These are phyloP conservation scores for Leccinum subspadiceum DNA, from an alignment of 1,284 basidiomycete species.

Conservation along the genomic window DNA sequence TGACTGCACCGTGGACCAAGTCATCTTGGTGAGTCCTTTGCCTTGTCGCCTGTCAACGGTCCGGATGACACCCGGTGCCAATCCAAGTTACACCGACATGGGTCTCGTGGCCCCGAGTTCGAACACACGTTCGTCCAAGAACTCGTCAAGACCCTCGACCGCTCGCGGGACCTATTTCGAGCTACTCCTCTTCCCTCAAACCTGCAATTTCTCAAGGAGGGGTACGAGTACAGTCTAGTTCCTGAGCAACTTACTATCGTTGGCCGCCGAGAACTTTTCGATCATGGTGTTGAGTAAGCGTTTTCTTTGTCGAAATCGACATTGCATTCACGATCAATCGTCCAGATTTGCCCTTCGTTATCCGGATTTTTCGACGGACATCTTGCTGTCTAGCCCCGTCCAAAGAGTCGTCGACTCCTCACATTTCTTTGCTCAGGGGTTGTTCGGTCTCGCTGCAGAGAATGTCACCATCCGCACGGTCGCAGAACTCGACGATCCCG, in stretches of 20 bases:
- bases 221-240: constrained; percentile 39
- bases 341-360: constrained; percentile 22
- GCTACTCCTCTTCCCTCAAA: constrained; percentile 33
- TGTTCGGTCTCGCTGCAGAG: constrained; percentile 36
- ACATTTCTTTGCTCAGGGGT: constrained; percentile 45
- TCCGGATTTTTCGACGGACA: constrained; percentile 30
- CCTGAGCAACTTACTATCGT: constrained; percentile 42
- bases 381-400: constrained; percentile 42
- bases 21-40: constrained; percentile 36
- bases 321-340: background rate
- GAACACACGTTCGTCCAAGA: constrained; percentile 37
- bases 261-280: constrained; percentile 42
- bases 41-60: background rate
- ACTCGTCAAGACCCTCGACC: constrained; percentile 37
- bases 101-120: constrained; percentile 37
- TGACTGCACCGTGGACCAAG: constrained; percentile 45
- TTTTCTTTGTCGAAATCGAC: background rate
- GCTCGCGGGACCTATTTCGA: constrained; percentile 30
- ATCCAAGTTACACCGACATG: constrained; percentile 41
- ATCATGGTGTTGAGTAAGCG: constrained; percentile 42
- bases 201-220: constrained; percentile 41
- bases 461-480: constrained; percentile 37
- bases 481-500: constrained; percentile 38
- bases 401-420: constrained; percentile 46
- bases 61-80: background rate